Conservation (phyloP, 305 asterid genomes). For the Euphrasia arctica region DNA sequence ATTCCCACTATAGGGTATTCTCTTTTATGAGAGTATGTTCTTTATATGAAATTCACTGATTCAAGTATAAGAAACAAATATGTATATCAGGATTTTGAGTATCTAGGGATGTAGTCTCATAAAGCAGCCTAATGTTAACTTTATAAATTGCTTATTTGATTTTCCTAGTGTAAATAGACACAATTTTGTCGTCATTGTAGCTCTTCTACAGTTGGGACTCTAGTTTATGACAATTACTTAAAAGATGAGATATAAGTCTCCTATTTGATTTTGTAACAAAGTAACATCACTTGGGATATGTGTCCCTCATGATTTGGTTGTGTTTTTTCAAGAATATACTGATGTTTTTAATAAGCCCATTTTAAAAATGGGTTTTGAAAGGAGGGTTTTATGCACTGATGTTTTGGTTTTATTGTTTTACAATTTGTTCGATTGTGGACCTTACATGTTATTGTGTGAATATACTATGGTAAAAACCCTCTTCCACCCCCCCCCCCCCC, state of each 20-base stretch:
- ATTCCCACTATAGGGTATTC: neutral
- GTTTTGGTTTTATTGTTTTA: neutral
- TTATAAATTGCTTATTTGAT: neutral
- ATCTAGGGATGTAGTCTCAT: neutral
- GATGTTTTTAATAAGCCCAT: conserved; percentile 14
- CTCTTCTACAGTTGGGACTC: neutral
- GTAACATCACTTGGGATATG: neutral
- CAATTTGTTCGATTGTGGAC: neutral
- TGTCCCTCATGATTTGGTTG: conserved; percentile 4
- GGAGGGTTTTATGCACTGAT: neutral
- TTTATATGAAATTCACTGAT: neutral
- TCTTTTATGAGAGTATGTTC: neutral
- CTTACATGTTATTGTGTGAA: conserved; percentile 5
- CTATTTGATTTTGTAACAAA: conserved; percentile 6
- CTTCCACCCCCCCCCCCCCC: neutral
- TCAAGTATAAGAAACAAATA: conserved; percentile 7
- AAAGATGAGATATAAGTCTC: conserved; percentile 12
- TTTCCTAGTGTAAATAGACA: conserved; percentile 1
- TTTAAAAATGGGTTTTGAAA: neutral
- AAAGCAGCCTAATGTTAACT: neutral
- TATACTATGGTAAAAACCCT: neutral
- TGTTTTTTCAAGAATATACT: no score
- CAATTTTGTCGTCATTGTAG: neutral
- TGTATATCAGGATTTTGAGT: neutral
- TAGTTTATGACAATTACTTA: neutral